Percentiles rank a stretch among this genome's conserved stretches.
phyloP scores from a whole-genome alignment of 495 filamentous ascomycete species.

The Margaritispora aquatica region DNA sequence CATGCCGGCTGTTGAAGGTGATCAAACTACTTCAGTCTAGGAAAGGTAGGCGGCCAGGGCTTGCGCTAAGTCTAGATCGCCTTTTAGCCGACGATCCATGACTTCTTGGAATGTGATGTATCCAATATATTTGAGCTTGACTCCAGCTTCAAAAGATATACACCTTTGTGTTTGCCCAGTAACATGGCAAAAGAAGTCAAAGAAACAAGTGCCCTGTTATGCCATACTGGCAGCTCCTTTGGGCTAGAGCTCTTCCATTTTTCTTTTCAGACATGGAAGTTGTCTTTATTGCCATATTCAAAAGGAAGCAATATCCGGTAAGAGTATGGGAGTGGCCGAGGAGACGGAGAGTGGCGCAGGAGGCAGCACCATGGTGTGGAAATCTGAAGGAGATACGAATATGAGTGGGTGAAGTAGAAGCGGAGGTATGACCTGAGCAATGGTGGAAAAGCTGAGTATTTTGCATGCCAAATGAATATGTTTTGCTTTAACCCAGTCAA shows the following conservation, averaged over 20 bases:
- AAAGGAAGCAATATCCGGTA: background rate
- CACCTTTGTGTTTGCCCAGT: too few relatives aligned
- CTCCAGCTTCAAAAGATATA: background rate
- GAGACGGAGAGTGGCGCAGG: background rate
- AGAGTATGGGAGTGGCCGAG: background rate
- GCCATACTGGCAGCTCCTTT: background rate
- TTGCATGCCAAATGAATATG: background rate
- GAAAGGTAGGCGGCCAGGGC: background rate
- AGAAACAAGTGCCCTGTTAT: background rate
- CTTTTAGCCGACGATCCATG: slow-evolving; percentile 8
- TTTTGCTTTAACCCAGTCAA: too few relatives aligned
- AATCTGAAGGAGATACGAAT: too few relatives aligned
- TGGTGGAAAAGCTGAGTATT: too few relatives aligned
- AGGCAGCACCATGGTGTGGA: background rate
- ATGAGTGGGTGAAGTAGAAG: too few relatives aligned
- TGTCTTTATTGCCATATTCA: background rate
- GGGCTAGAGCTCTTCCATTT: background rate
- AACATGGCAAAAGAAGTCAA: background rate
- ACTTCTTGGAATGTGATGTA: slow-evolving; percentile 18
- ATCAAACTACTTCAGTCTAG: background rate
- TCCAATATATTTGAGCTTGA: background rate
- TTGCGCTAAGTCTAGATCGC: slow-evolving; percentile 9
- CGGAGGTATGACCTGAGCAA: background rate
- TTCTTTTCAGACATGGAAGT: background rate
- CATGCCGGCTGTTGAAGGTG: slow-evolving; percentile 3